Evolutionary conservation across 108 stramenopile genomes (phyloP), one percentile per base, ranked within the genome.

Genomic region (Asterionellopsis glacialis): DNA sequence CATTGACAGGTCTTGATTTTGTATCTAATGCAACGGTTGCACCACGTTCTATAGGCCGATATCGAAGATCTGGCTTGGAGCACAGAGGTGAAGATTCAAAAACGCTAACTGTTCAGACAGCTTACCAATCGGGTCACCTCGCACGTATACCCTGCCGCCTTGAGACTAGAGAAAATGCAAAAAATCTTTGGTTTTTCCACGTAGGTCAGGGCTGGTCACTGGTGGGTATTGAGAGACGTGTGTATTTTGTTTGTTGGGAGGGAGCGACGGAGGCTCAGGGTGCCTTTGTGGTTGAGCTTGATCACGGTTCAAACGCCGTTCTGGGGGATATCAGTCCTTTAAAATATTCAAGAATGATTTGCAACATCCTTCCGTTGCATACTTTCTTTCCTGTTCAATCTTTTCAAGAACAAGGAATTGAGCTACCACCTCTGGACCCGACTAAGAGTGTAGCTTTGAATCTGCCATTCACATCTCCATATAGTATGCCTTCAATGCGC

Each of bases 241-340:
- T 55, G 15, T 83, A 75, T 49, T 92, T 88, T 18, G 70, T 92
- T 45, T 84, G 82, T 44, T 89, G 85, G 87, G 91, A 92, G 59
- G 91, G 91, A 51, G 67, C 87, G 0, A 83, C 76, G 1, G 64
- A 69, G 22, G 23, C 44, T 24, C 59, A 73, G 23, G 87, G 84
- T 13, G 68, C 77, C 12, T 77, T 70, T 48, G 62, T 87, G 13
- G 47, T 75, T 3, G 65, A 33, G 33, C 33, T 33, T 33, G 33
- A 33, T 7, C 2, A 33, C 2, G 33, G 33, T 33, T 33, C 33
- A 33, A 33, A 33, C 33, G 5, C 33, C 2, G 7, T 33, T 33
- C 33, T 33, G 33, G 33, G 33, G 33, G 33, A 33, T 33, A 5
- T 33, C 33, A 33, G 5, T 5, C 33, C 33, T 33, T 33, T 7